These are phyloP conservation scores for Marchantia polymorpha DNA, from an alignment of 225 moss, liverwort and hornwort species.

Conservation along the genomic window DNA sequence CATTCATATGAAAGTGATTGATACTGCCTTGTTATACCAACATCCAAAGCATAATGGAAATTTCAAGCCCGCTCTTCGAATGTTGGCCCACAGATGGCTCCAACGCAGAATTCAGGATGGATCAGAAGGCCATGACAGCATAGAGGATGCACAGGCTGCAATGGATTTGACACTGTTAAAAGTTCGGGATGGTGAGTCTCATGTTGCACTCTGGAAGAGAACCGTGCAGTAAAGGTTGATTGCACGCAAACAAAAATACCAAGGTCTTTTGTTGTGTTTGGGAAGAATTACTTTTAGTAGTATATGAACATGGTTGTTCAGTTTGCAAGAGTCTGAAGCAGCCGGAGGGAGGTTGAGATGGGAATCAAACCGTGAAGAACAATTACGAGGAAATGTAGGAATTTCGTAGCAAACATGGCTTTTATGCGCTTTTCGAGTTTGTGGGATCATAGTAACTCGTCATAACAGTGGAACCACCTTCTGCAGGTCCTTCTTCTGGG, in stretches of 20 bases:
- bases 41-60: constrained; percentile 50
- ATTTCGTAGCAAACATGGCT: not conserved
- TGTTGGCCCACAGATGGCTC: constrained; percentile 57
- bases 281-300: not conserved
- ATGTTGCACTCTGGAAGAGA: not conserved
- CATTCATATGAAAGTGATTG: constrained; percentile 77
- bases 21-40: constrained; percentile 81
- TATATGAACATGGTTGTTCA: not conserved
- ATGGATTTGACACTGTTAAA: constrained; percentile 78
- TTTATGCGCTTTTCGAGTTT: not conserved
- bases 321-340: not conserved
- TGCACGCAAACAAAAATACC: no score
- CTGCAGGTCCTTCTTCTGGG: constrained; percentile 29
- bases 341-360: not conserved
- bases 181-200: constrained; percentile 52
- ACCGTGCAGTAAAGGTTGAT: not conserved
- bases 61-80: constrained; percentile 75
- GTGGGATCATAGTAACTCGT: not conserved
- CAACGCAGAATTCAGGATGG: constrained; percentile 71
- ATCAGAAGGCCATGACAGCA: constrained; percentile 76
- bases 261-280: not conserved
- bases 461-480: not conserved
- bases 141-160: constrained; percentile 89
- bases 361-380: no score
- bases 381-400: no score